Evolutionary conservation across 73 alveolate genomes (phyloP).

Genomic region (Breviolum minutum): DNA sequence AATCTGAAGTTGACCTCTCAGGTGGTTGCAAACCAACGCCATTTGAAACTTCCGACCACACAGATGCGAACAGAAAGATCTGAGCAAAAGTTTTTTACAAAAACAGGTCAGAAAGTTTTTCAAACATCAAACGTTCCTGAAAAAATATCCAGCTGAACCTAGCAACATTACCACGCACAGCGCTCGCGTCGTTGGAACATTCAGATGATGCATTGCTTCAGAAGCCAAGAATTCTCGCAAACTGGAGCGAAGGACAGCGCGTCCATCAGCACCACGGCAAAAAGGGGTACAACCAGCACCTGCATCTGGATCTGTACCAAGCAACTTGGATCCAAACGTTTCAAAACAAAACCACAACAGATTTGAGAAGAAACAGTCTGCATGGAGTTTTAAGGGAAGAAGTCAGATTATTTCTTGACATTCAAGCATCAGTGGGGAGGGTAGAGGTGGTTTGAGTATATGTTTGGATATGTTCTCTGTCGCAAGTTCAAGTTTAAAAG

Average conservation of each 20-base stretch:
- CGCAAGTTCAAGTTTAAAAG: no score
- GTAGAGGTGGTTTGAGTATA: no score
- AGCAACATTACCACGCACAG: constrained; percentile 43
- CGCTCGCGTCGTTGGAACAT: constrained; percentile 92
- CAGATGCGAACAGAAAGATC: background rate
- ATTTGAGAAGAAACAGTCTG: no score
- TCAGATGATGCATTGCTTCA: constrained; percentile 97
- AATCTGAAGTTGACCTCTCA: background rate
- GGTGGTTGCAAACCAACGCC: background rate
- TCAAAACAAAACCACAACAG: no score
- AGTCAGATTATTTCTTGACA: no score
- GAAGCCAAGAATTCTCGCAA: constrained; percentile 97
- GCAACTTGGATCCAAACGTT: background rate
- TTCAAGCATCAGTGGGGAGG: no score
- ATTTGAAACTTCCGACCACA: background rate
- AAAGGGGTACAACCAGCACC: constrained; percentile 98
- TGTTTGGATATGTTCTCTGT: no score
- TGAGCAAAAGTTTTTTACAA: no score
- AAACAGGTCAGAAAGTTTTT: background rate
- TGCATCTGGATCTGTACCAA: no score
- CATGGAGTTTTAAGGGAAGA: no score
- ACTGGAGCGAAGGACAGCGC: constrained; percentile 98
- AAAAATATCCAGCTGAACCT: background rate
- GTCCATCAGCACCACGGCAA: constrained; percentile 98
- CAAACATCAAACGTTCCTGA: background rate